A percentile compares a stretch with the other conserved stretches of the same genome.
phyloP scores from a whole-genome alignment of 2,329 filamentous ascomycete genomes.

The Ophiostoma himal-ulmi region DNA sequence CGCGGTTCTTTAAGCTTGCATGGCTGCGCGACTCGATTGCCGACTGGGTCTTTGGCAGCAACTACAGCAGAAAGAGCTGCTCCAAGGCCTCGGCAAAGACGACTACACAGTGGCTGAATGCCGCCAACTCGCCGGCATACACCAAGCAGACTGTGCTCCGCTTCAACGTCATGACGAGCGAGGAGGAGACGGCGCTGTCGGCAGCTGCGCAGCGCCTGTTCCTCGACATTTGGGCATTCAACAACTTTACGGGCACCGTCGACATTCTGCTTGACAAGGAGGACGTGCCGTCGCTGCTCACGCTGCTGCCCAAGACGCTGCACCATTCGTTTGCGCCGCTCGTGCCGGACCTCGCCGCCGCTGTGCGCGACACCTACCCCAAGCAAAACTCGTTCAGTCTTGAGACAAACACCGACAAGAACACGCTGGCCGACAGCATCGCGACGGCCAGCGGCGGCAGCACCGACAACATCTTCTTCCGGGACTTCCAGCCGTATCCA shows the following conservation, averaged over 20 bases:
- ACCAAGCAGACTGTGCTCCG: constrained; percentile 80
- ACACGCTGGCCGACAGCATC: neutral
- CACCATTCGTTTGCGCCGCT: constrained; percentile 66
- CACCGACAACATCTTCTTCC: constrained; percentile 77
- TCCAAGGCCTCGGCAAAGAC: neutral
- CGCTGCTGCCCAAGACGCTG: constrained; percentile 68
- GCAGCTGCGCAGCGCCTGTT: constrained; percentile 69
- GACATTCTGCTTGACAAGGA: constrained; percentile 76
- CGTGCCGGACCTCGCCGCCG: constrained; percentile 72
- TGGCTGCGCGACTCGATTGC: constrained; percentile 42
- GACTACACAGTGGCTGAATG: constrained; percentile 26
- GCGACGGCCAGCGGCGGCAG: constrained; percentile 25
- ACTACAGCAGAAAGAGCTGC: neutral
- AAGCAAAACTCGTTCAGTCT: neutral
- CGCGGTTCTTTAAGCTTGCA: constrained; percentile 43
- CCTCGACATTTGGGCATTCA: constrained; percentile 86
- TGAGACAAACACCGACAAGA: constrained; percentile 25
- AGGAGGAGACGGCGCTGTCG: constrained; percentile 65
- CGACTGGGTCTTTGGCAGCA: constrained; percentile 15
- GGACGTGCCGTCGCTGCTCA: constrained; percentile 70
- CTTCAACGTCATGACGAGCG: constrained; percentile 67
- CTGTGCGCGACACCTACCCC: constrained; percentile 42
- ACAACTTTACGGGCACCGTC: constrained; percentile 59
- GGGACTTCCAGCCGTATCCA: constrained; percentile 81
- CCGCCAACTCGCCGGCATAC: constrained; percentile 45